A percentile compares a stretch with the other conserved stretches of the same genome.
Conservation (phyloP, 1,284 basidiomycete species). For the Mrakiaceae sp. region DNA sequence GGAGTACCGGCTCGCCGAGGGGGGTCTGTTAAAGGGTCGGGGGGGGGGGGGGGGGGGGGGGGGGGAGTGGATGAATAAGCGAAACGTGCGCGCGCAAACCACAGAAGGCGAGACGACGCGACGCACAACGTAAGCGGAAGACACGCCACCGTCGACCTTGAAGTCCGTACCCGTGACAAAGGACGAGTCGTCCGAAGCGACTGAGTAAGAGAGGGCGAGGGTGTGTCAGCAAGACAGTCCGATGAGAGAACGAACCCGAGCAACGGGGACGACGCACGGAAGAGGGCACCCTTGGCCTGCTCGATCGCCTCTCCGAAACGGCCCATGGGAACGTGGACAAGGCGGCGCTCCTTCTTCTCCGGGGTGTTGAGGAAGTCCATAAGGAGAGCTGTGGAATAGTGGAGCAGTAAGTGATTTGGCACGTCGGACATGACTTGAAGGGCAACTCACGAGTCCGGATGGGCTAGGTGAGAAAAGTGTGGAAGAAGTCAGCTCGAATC, state of each 20-base stretch:
- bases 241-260: background rate
- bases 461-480: conserved; percentile 82
- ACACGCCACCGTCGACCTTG: conserved; percentile 82
- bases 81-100: background rate
- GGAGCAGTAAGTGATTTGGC: conserved; percentile 3
- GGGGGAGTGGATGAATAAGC: background rate
- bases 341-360: conserved; percentile 81
- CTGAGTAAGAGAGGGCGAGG: conserved; percentile 20
- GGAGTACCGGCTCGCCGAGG: conserved; percentile 52
- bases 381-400: conserved; percentile 52
- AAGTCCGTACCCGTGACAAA: conserved; percentile 73
- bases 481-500: conserved; percentile 84
- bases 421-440: background rate
- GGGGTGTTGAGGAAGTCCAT: conserved; percentile 98
- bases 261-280: conserved; percentile 41
- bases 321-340: conserved; percentile 91
- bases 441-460: conserved; percentile 69
- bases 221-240: conserved; percentile 9
- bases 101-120: background rate
- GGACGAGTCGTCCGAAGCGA: conserved; percentile 39
- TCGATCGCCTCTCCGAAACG: conserved; percentile 94
- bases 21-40: conserved; percentile 40
- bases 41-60: background rate
- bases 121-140: conserved; percentile 66
- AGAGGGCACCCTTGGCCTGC: conserved; percentile 79